Conservation (phyloP, 768 basidiomycete genomes). For the Boletus rufocinnamomeus region DNA sequence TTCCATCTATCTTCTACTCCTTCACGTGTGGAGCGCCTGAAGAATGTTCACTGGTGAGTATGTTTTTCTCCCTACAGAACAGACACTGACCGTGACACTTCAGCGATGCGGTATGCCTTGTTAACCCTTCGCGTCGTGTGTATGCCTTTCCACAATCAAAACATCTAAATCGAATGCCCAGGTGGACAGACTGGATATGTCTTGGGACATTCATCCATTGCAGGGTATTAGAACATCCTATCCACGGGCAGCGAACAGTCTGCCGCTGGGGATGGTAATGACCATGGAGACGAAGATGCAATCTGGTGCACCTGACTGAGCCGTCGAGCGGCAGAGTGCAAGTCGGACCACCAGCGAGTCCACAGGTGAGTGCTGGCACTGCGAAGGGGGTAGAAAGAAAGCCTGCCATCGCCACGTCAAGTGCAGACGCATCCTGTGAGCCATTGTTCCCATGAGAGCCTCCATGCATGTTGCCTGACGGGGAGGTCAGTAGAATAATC, state of each 20-base stretch:
- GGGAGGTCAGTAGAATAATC: too few species aligned
- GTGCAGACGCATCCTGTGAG: neutral
- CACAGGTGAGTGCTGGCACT: constrained; percentile 2
- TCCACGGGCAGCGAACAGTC: constrained; percentile 16
- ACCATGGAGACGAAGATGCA: constrained; percentile 20
- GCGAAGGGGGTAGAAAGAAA: neutral
- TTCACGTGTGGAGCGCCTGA: too few species aligned
- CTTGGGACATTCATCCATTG: constrained; percentile 20
- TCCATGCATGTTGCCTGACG: too few species aligned
- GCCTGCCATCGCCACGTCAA: neutral
- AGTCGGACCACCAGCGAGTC: constrained; percentile 1
- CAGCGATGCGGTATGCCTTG: constrained; percentile 1
- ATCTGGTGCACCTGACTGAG: constrained; percentile 6
- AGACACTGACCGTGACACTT: constrained; percentile 6
- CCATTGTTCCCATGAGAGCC: too few species aligned
- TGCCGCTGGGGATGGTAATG: constrained; percentile 7
- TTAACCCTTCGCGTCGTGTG: constrained; percentile 5
- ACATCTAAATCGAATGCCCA: constrained; percentile 13
- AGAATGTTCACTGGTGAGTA: neutral
- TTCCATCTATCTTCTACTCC: too few species aligned
- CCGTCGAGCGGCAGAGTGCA: constrained; percentile 10
- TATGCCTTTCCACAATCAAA: constrained; percentile 10
- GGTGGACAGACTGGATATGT: constrained; percentile 19
- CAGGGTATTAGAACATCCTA: constrained; percentile 10
- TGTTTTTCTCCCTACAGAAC: neutral